These are phyloP conservation scores for Lithocarpus polystachyus DNA, from an alignment of 306 rosid species.

Conservation along the genomic window DNA sequence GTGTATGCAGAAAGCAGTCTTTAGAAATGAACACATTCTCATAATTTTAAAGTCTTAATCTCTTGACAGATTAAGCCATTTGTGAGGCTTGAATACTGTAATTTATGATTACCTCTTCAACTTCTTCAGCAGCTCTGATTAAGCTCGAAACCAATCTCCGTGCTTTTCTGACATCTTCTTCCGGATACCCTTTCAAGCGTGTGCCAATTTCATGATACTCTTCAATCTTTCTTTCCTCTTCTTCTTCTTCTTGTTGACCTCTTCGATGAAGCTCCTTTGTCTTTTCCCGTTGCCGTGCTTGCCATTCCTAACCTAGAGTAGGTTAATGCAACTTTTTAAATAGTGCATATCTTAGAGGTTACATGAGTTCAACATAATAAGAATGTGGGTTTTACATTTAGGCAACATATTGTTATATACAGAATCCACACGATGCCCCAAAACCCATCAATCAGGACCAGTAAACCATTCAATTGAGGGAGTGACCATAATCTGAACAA, in stretches of 20 bases:
- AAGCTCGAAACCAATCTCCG: constrained; percentile 73
- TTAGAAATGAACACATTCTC: background rate
- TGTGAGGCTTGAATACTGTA: background rate
- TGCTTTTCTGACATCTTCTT: constrained; percentile 77
- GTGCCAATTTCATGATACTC: constrained; percentile 84
- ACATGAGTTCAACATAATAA: background rate
- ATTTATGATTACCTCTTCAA: constrained; percentile 66
- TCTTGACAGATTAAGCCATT: background rate
- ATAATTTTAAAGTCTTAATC: background rate
- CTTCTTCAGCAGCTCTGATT: constrained; percentile 79
- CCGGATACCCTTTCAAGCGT: constrained; percentile 77
- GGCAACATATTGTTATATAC: background rate
- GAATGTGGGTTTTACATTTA: background rate
- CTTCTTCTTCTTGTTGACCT: constrained; percentile 73
- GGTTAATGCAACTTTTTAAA: constrained; percentile 38
- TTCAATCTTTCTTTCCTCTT: constrained; percentile 71
- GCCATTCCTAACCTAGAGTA: constrained; percentile 74
- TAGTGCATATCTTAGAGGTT: background rate
- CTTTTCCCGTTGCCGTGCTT: constrained; percentile 69
- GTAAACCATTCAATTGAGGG: background rate
- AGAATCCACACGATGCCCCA: background rate
- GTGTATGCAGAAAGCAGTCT: background rate
- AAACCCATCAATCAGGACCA: background rate
- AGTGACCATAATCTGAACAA: background rate
- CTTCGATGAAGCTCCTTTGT: constrained; percentile 57